Percentiles rank a stretch among this genome's conserved stretches.
These are phyloP conservation scores for Xerocomellus dryophilus DNA, from an alignment of 768 basidiomycete species.

Conservation along the genomic window DNA sequence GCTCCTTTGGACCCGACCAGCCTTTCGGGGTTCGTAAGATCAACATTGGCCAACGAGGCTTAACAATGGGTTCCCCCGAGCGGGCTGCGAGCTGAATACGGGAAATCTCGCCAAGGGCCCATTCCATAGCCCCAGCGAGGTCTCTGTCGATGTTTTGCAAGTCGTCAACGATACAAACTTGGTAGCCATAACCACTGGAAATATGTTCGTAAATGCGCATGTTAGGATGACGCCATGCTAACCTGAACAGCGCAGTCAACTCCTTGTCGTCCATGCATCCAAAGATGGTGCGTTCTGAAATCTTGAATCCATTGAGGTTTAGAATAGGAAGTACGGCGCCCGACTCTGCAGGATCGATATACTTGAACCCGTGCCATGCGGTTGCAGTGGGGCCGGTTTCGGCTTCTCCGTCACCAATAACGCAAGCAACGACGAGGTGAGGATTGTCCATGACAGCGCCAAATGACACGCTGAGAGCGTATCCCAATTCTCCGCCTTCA, in stretches of 20 bases:
- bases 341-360: constrained; percentile 84
- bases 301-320: constrained; percentile 87
- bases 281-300: constrained; percentile 84
- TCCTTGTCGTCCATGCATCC: constrained; percentile 92
- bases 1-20: constrained; percentile 61
- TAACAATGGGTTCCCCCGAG: constrained; percentile 68
- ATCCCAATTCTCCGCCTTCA: constrained; percentile 89
- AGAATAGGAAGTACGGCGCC: constrained; percentile 91
- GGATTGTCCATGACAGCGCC: constrained; percentile 92
- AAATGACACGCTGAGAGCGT: constrained; percentile 81
- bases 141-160: constrained; percentile 67
- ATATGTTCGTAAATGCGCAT: background rate
- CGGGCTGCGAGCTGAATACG: constrained; percentile 81
- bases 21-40: constrained; percentile 86
- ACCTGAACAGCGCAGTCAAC: constrained; percentile 72
- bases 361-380: constrained; percentile 87
- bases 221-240: background rate
- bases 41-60: constrained; percentile 90
- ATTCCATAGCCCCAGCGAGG: constrained; percentile 78
- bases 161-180: constrained; percentile 77
- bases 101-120: constrained; percentile 70
- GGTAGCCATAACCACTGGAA: constrained; percentile 78
- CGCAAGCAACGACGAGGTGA: constrained; percentile 72
- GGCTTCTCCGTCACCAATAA: constrained; percentile 88
- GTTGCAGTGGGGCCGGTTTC: constrained; percentile 77